Base-by-base conservation (phyloP, 2,329 filamentous ascomycete genomes). In the Hymenoscyphus scutula region DNA sequence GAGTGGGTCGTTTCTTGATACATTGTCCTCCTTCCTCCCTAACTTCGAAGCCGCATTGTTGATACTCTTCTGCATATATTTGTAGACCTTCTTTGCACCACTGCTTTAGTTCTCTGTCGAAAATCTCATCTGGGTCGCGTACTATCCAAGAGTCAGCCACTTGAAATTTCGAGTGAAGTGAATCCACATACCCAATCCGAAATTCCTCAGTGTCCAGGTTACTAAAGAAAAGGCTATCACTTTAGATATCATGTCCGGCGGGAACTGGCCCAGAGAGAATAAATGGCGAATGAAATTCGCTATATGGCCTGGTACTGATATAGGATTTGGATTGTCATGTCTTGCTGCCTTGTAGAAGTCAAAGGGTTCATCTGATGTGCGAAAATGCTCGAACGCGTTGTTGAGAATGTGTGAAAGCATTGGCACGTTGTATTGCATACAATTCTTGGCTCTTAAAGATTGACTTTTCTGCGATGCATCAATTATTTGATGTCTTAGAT, bases 351-450 rank as follows among this genome's bases (percentile, higher is more conserved):
- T 57, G 37, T 62, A 68, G 59, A 68, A 68, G 41, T 67, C 65
- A 54, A 68, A 67, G 1, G 66, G 66, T 3, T 65, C 51, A 25
- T 68, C 66, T 7, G 65, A 67, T 5, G 61, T 58, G 2, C 56
- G 41, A 59, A 68, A 68, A 54, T 68, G 66, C 53, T 64, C 65
- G 27, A 68, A 68, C 11, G 63, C 66, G 13, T 59, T 61, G 25
- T 55, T 64, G 32, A 68, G 65, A 59, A 68, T 65, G 55, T 68
- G 65, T 2, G 63, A 65, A 13, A 67, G 51, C 41, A 56, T 60
- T 25, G 66, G 65, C 7, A 68, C 60, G 41, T 68, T 68, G 25
- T 68, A 67, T 34, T 65, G 61, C 61, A 59, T 61, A 38, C 59
- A 61, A 23, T 60, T 61, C 29, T 55, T 59, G 4, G 63, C 58